Evolutionary conservation across 441 rosid genomes (phyloP).

Genomic region (Erodium trifolium): DNA sequence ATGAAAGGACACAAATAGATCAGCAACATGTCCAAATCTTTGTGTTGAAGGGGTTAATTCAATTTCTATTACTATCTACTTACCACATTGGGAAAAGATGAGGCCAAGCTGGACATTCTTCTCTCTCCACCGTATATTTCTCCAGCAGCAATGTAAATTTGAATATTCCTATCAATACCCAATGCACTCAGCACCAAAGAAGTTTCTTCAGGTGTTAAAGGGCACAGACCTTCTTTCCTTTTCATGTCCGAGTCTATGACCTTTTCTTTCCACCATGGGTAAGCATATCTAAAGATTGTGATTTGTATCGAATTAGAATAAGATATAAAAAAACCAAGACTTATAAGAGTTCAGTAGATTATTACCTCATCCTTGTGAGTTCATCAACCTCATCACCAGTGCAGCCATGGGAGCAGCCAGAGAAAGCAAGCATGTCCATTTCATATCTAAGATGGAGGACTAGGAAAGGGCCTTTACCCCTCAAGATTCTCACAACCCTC

Average conservation of each 20-base stretch:
- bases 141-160: constrained; percentile 69
- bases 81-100: constrained; percentile 20
- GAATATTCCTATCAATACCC: constrained; percentile 55
- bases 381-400: constrained; percentile 50
- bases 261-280: constrained; percentile 79
- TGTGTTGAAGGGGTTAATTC: neutral
- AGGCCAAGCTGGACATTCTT: constrained; percentile 21
- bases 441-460: constrained; percentile 71
- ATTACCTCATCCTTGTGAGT: constrained; percentile 54
- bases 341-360: neutral
- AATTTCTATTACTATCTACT: constrained; percentile 17
- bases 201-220: constrained; percentile 69
- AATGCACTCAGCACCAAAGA: constrained; percentile 47
- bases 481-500: constrained; percentile 42
- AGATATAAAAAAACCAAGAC: neutral
- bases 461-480: constrained; percentile 60
- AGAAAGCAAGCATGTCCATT: constrained; percentile 75
- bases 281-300: constrained; percentile 44
- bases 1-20: constrained; percentile 7
- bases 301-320: neutral
- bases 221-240: constrained; percentile 65
- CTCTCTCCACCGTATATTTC: constrained; percentile 29
- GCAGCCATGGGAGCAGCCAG: constrained; percentile 70
- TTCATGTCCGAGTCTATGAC: constrained; percentile 51
- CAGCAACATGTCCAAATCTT: neutral